Base-by-base conservation (phyloP, 1,284 basidiomycete genomes). In the Trichosporon coremiiforme region DNA sequence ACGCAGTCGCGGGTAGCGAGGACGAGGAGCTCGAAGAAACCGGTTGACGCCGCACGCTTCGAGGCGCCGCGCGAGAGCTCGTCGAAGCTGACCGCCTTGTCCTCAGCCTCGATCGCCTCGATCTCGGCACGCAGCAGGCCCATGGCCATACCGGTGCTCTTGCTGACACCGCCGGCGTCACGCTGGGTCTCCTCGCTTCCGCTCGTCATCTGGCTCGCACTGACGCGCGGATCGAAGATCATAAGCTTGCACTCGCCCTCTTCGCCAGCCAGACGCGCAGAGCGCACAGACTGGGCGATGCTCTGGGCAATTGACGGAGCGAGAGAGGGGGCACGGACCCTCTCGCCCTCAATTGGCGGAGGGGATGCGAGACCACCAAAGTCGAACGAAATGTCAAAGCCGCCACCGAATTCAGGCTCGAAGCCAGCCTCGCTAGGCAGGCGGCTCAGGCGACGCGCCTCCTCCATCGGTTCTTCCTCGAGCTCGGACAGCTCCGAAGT, bases 1-100 rank as follows among this genome's bases (percentile, higher is more conserved):
- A 99, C 86, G 78, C 91, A 93, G 80, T 98, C 95, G 57, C 93
- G 90, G 0, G 95, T 98, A 8, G 93, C 91, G 1, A 99, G 88
- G 3, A 98, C 93, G 35, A 99, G 90, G 66, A 98, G 85, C 84
- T 99, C 96, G 79, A 98, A 99, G 87, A 99, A 99, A 87, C 99
- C 98, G 1, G 93, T 90, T 0, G 95, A 89, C 0, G 95, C 94
- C 4, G 95, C 96, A 62, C 94, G 89, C 66, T 93, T 90, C 8
- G 92, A 91, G 8, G 94, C 93, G 25, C 70, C 70, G 20, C 31
- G 45, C 0, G 72, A 66, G 13, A 73, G 88, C 76, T 88, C 85
- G 66, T 87, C 87, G 84, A 95, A 95, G 77, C 89, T 90, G 75
- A 94, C 82, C 5, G 85, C 83, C 81, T 89, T 90, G 53, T 88